Evolutionary conservation across 768 basidiomycete genomes (phyloP), one percentile per base, ranked within the genome.

Genomic region (Podaxis carcinomalis): DNA sequence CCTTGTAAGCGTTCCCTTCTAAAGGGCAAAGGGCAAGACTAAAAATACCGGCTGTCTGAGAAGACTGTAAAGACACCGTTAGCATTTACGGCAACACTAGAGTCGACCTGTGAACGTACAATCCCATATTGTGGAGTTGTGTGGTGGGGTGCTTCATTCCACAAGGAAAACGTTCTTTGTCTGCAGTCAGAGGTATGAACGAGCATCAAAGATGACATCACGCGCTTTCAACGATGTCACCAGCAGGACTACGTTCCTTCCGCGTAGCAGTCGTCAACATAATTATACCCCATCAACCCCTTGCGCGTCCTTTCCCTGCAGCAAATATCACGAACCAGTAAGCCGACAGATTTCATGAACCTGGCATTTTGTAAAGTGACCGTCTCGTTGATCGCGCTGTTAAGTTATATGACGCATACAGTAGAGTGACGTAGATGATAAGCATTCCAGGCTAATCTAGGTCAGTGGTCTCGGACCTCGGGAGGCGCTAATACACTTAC

Each of bases 251-350:
- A 44, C 86, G 77, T 51, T 82, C 68, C 65, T 80, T 84, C 80
- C 1, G 86, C 80, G 64, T 84, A 88, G 65, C 86, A 88, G 61
- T 88, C 86, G 59, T 88, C 86, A 21, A 88, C 68, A 61, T 85
- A 76, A 57, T 77, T 73, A 65, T 88, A 87, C 1, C 86, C 86
- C 86, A 88, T 16, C 39, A 40, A 14, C 39, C 5, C 39, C 39
- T 32, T 32, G 7, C 1, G 9, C 6, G 0, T 9, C 3, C 32
- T 32, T 9, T 7, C 32, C 32, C 9, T 32, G 27, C 11, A 50
- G 19, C 25, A 47, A 51, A 16, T 10, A 39, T 51, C 65, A 40
- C 71, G 14, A 57, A 81, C 85, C 65, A 72, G 64, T n/a, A 87
- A 76, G 5, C 84, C 84, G 23, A 82, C 78, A 1, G 74, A 71